Base-by-base conservation (phyloP, 257 asterid species). In the Primulina huaijiensis region DNA sequence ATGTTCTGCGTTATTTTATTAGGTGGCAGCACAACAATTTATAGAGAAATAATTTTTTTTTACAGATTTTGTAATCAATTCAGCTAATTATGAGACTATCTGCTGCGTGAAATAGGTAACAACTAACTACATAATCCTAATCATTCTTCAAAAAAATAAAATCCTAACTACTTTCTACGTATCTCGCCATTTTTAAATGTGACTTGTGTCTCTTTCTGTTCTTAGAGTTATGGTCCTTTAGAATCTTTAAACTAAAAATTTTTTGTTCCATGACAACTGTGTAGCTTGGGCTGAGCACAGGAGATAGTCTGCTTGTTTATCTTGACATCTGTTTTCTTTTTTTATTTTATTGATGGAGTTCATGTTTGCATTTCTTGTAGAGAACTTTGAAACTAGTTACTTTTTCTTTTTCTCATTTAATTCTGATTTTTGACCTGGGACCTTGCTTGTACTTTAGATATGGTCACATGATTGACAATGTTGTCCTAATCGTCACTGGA, bases 381-480 rank as follows among this genome's bases (percentile, higher is more conserved):
- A 37, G 60, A 23, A 56, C 50, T 59, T 20, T 33, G 23, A 40
- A 10, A 60, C n/a, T 34, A 46, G 67, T 17, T 7, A 56, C 38
- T 56, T 62, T 46, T 52, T 23, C 52, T 70, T 62, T 58, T 35
- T 66, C 3, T 10, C 14, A 4, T 23, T 14, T 53, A 63, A 8
- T 2, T 33, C 7, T 70, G 43, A n/a, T 50, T 38, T 2, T 65
- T 25, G 56, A 63, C 56, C 71, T 68, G 29, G 63, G 43, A 37
- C 29, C 25, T 60, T 63, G 65, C 68, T 71, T 69, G 25, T 84
- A 61, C 23, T 77, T 55, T 76, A 91, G 97, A 79, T 91, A 89
- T 38, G 97, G 97, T 71, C 97, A 91, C 80, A 91, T 91, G 97
- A 91, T 91, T 43, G 97, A 91, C 86, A 89, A 91, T 69, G 96